Base-by-base conservation (phyloP, 441 rosid species). In the Populus hybrid region DNA sequence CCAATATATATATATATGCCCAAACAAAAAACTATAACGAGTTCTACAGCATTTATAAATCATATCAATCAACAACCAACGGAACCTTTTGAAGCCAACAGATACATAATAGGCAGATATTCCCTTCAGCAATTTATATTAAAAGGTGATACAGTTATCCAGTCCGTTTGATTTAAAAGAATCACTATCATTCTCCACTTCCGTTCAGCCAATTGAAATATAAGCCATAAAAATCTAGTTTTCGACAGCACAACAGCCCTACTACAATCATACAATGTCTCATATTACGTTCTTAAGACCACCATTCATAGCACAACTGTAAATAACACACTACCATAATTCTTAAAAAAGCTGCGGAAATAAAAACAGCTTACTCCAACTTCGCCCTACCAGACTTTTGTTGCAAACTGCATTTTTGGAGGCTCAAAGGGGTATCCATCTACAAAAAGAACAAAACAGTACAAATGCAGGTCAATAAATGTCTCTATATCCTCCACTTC, bases 391-490 rank as follows among this genome's bases (percentile, higher is more conserved):
- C 99, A 96, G 80, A 96, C 98, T 93, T 91, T 94, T 64, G 98
- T 96, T 24, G 89, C 84, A 76, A 96, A 96, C 82, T 94, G 94
- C 99, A 94, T 94, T 88, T 91, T 96, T 38, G 99, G 98, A 74
- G 99, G 99, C 94, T 94, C 94, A 81, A 96, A 96, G 9, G 99
- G 99, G 84, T 96, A 96, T 59, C 95, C 98, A 88, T 96, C 99
- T 96, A 94, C 87, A 88, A 83, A 80, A 40, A 72, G 77, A 80
- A 75, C n/a, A 45, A 70, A 75, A 14, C 63, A 74, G 14, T 9
- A 35, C 12, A 68, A 73, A 71, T 61, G 63, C 70, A 69, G 69
- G 70, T 77, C 59, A 85, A 72, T 38, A 35, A 16, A 42, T 24
- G 72, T 73, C 68, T 50, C 23, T 12, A 21, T 24, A 64, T 45